Conservation (phyloP, 768 basidiomycete species). For the Stropharia rugosoannulata region DNA sequence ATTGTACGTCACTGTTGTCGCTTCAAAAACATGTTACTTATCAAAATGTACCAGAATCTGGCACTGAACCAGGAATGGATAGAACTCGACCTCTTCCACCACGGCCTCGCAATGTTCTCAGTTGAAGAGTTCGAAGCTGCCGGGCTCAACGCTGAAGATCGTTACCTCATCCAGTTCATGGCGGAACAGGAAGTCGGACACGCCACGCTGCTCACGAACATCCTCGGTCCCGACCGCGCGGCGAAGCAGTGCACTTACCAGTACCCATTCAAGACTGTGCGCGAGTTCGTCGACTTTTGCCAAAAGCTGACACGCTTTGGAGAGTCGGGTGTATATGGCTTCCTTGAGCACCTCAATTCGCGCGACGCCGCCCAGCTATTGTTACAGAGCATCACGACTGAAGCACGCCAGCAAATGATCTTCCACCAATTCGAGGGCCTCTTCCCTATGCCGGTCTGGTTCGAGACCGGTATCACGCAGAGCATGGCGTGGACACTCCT, state of each 20-base stretch:
- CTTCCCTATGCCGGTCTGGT: conserved; percentile 60
- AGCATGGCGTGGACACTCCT: conserved; percentile 63
- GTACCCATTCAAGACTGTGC: conserved; percentile 54
- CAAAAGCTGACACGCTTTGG: conserved; percentile 57
- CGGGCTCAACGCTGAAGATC: conserved; percentile 52
- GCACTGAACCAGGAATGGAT: conserved; percentile 66
- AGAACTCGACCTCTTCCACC: conserved; percentile 59
- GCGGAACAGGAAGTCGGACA: conserved; percentile 66
- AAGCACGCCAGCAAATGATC: conserved; percentile 64
- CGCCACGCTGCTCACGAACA: conserved; percentile 50
- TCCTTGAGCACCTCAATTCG: conserved; percentile 63
- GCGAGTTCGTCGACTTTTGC: conserved; percentile 60
- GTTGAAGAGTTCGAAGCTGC: conserved; percentile 53
- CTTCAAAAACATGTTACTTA: no score
- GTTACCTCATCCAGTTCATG: conserved; percentile 59
- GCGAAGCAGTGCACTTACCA: conserved; percentile 58
- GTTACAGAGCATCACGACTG: conserved; percentile 56
- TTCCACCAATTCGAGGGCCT: conserved; percentile 62
- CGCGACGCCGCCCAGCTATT: conserved; percentile 51
- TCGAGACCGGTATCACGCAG: conserved; percentile 58
- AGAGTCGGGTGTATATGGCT: conserved; percentile 61
- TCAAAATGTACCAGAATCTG: no score
- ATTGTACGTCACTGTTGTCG: no score
- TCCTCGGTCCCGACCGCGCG: conserved; percentile 41
- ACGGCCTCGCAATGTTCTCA: conserved; percentile 53